phyloP scores from a whole-genome alignment of 139 green algal genomes.

The Ulvella scutata region DNA sequence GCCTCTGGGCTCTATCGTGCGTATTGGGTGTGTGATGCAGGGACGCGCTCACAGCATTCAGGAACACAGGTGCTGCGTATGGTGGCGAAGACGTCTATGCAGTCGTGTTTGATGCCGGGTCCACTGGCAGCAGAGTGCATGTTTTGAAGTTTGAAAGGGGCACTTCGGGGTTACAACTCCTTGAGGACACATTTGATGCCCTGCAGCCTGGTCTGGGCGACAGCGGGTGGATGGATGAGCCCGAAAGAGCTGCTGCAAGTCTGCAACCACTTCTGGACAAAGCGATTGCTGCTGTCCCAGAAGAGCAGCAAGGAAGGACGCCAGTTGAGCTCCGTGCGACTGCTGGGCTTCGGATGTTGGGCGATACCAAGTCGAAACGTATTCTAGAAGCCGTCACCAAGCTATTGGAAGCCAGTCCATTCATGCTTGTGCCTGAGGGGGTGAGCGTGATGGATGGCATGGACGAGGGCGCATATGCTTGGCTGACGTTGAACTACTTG shows the following conservation, averaged over 20 bases:
- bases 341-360: conserved; percentile 83
- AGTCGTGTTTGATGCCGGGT: conserved; percentile 91
- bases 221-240: conserved; percentile 61
- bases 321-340: conserved; percentile 78
- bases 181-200: conserved; percentile 77
- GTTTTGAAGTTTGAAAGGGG: conserved; percentile 71
- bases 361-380: conserved; percentile 62
- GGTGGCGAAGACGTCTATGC: too few relatives aligned
- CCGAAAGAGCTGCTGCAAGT: conserved; percentile 48
- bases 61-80: too few relatives aligned
- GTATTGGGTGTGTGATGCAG: too few relatives aligned
- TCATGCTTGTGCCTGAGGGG: conserved; percentile 31
- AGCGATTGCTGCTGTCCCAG: conserved; percentile 64
- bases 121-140: conserved; percentile 88
- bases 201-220: conserved; percentile 75
- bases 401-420: conserved; percentile 45
- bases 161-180: conserved; percentile 38
- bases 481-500: conserved; percentile 97
- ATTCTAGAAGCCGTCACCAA: conserved; percentile 64
- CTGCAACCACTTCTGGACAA: conserved; percentile 68
- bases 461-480: conserved; percentile 91
- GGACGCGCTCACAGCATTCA: too few relatives aligned
- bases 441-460: conserved; percentile 57
- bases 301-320: conserved; percentile 38
- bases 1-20: too few relatives aligned